Evolutionary conservation across 305 asterid species (phyloP).

Genomic region (Caryopteris hybrid): DNA sequence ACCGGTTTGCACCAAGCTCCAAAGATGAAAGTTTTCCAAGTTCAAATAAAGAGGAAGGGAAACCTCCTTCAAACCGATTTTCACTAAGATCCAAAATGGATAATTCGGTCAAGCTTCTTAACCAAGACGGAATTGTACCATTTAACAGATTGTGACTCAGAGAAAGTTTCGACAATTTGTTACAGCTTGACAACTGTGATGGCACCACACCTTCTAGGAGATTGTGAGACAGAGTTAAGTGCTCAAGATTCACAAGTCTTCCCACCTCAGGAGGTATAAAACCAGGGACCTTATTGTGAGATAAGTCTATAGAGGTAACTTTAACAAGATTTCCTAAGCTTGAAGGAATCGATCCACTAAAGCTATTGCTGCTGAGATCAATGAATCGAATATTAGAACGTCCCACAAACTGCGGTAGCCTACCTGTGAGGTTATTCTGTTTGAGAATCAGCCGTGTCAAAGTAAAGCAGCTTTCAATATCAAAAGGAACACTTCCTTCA

Average conservation of each 20-base stretch:
- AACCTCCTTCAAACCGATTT: conserved; percentile 52
- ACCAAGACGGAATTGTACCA: conserved; percentile 55
- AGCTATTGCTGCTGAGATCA: conserved; percentile 55
- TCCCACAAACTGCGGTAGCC: conserved; percentile 52
- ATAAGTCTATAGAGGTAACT: conserved; percentile 47
- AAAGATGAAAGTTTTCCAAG: conserved; percentile 49
- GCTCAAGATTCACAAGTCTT: conserved; percentile 45
- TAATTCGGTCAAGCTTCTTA: conserved; percentile 50
- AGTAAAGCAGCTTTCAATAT: conserved; percentile 56
- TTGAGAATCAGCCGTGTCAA: conserved; percentile 60
- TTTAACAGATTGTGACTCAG: conserved; percentile 58
- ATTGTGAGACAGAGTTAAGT: conserved; percentile 58
- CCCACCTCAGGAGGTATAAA: conserved; percentile 56
- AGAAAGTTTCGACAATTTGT: conserved; percentile 48
- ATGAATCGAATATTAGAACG: conserved; percentile 42
- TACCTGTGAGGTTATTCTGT: conserved; percentile 61
- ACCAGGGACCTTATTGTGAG: conserved; percentile 56
- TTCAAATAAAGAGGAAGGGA: conserved; percentile 55
- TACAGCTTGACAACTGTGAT: conserved; percentile 45
- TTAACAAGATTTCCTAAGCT: conserved; percentile 48
- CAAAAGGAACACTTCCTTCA: conserved; percentile 57
- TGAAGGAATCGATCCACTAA: conserved; percentile 53
- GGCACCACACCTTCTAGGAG: conserved; percentile 50
- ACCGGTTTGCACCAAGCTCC: conserved; percentile 70
- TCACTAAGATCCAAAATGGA: conserved; percentile 53